Percentiles rank a stretch among this genome's conserved stretches.
These are phyloP conservation scores for Phoma sp. DNA, from an alignment of 2,329 filamentous ascomycete genomes.

Conservation along the genomic window DNA sequence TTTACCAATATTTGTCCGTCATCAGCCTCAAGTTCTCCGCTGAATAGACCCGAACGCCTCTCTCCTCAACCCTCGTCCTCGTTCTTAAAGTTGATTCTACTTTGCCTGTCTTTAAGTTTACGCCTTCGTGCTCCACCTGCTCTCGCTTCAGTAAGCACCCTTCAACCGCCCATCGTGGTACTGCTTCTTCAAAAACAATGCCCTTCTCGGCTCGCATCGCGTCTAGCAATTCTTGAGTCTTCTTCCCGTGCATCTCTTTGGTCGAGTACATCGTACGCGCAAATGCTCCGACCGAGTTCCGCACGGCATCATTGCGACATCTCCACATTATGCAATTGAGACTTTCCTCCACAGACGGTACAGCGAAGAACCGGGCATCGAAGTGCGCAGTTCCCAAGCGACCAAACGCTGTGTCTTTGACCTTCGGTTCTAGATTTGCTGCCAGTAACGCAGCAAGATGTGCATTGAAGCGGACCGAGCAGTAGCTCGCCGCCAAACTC, in stretches of 20 bases:
- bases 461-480: constrained; percentile 35
- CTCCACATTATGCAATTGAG: constrained; percentile 42
- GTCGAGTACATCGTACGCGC: constrained; percentile 36
- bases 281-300: constrained; percentile 37
- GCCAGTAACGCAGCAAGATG: constrained; percentile 26
- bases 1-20: constrained; percentile 33
- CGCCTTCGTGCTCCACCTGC: constrained; percentile 36
- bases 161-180: constrained; percentile 43
- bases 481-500: constrained; percentile 37
- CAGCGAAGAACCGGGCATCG: constrained; percentile 38
- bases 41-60: constrained; percentile 33
- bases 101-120: constrained; percentile 36
- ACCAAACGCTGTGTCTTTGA: constrained; percentile 23
- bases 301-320: constrained; percentile 39
- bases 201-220: constrained; percentile 36
- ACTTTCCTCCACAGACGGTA: constrained; percentile 34
- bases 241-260: constrained; percentile 35
- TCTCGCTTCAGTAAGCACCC: constrained; percentile 42
- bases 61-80: constrained; percentile 33
- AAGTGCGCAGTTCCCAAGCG: constrained; percentile 34
- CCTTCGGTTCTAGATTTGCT: constrained; percentile 23
- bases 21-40: constrained; percentile 33
- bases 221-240: constrained; percentile 26
- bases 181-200: constrained; percentile 31
- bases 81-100: constrained; percentile 31